Conservation (phyloP, 2,329 filamentous ascomycete species). For the Thelonectria discophora region DNA sequence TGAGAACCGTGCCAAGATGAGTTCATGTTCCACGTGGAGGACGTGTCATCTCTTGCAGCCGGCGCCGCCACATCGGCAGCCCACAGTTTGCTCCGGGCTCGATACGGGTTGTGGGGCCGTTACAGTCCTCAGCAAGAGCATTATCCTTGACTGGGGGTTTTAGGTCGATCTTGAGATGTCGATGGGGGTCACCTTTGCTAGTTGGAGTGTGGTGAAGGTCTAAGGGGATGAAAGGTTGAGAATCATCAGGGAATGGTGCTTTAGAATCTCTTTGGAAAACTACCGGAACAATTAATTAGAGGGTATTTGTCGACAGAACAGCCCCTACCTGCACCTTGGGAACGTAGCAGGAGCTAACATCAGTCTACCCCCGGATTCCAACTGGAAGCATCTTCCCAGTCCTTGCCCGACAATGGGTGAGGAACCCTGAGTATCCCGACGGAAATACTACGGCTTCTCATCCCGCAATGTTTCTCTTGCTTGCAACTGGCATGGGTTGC, state of each 20-base stretch:
- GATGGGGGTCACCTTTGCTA: no score
- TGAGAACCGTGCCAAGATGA: neutral
- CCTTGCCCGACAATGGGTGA: neutral
- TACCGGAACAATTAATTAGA: no score
- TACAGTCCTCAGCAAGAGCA: no score
- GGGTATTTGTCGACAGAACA: neutral
- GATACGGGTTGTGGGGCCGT: slow-evolving; percentile 1
- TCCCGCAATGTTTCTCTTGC: slow-evolving; percentile 14
- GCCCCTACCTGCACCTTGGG: no score
- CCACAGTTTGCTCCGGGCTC: neutral
- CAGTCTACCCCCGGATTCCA: neutral
- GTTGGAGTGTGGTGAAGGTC: no score
- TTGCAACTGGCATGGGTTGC: slow-evolving; percentile 17
- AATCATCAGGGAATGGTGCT: no score
- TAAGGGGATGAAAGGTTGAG: no score
- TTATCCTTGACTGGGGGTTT: no score
- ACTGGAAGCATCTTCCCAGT: neutral
- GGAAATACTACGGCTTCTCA: no score
- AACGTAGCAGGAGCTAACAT: neutral
- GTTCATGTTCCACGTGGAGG: slow-evolving; percentile 1
- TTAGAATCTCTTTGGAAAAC: no score
- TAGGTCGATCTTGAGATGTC: neutral
- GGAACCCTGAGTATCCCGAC: neutral
- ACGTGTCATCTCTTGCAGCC: neutral
- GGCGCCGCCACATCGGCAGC: neutral